Evolutionary conservation across 73 alveolate species (phyloP), one percentile per base, ranked within the genome.

Genomic region (Paramecium octaurelia): DNA sequence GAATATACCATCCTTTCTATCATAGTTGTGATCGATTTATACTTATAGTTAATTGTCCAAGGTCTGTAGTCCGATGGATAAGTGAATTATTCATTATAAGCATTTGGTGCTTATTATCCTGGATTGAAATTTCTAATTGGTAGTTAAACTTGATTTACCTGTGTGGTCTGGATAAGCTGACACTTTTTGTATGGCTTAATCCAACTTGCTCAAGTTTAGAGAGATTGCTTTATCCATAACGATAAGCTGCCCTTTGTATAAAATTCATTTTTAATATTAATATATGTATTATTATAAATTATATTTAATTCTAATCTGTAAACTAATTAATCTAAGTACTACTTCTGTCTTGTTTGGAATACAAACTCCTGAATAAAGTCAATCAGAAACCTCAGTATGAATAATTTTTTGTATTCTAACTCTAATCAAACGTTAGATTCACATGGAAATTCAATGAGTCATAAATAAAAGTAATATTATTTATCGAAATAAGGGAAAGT

Each of bases 21-120:
- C 20, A 64, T 31, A 11, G 29, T 31, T 64, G 21, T 11, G 14
- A 3, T 11, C 4, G 9, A 27, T 27, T 64, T 31, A 4, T 64
- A 64, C 84, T 64, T 64, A 64, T 64, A 64, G 31, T 64, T 64
- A 64, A 64, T 9, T 31, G 84, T 64, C 84, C 84, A 64, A 31
- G 84, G 84, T 64, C 84, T 64, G 31, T 64, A 64, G 12, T 64
- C 84, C 21, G 24, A 9, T 64, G 84, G 84, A 20, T 64, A 64
- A 12, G 29, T 24, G 46, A 64, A 64, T 31, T 64, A 18, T 18
- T 64, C 84, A 64, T 3, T 27, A 64, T 64, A 64, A 64, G 84
- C 84, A 10, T 4, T 31, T 23, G 84, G 84, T 27, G 84, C 84
- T 64, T 64, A 24, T 64, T 64, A 11, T 27, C 84, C 84, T 12